Base-by-base conservation (phyloP, 306 rosid genomes). In the Senna tora region DNA sequence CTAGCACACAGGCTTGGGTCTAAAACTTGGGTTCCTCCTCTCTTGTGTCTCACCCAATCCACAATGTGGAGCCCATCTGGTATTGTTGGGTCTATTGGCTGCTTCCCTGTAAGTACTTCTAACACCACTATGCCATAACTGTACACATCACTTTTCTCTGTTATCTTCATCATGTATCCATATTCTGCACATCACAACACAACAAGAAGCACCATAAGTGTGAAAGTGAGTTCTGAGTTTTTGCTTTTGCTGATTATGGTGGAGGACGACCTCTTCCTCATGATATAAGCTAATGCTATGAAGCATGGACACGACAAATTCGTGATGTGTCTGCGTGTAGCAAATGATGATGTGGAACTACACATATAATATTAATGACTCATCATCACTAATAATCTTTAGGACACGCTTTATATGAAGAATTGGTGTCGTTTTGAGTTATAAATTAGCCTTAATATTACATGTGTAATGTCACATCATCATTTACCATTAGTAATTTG, bases 111-210 rank as follows among this genome's bases (percentile, higher is more conserved):
- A 50, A 93, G 77, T 16, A 90, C 88, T 78, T 93, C 98, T 34
- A 90, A 46, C 20, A 82, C 88, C 2, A 93, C 98, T 5, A 90
- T 86, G 1, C 98, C 96, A 15, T 80, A 93, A 82, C 96, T 93
- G 68, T 92, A 92, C 6, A 92, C 96, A 46, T 92, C 98, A 52
- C 98, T 92, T 87, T 88, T 92, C 79, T 88, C 95, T 8, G 96
- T 90, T 81, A 92, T 90, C 84, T 90, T 92, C 92, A 86, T 90
- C 91, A 88, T 88, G 63, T 90, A 90, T 4, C 98, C 98, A 10
- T 92, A 92, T 52, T 92, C 98, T 92, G 75, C 54, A 80, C 50
- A 38, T 59, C 42, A 73, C 69, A 71, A 5, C 45, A 64, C 39
- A 36, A 36, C 39, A 36, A 3, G 6, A 3, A 57, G 53, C 20